Conservation (phyloP, 768 basidiomycete genomes). For the Psilocybe azurescens region DNA sequence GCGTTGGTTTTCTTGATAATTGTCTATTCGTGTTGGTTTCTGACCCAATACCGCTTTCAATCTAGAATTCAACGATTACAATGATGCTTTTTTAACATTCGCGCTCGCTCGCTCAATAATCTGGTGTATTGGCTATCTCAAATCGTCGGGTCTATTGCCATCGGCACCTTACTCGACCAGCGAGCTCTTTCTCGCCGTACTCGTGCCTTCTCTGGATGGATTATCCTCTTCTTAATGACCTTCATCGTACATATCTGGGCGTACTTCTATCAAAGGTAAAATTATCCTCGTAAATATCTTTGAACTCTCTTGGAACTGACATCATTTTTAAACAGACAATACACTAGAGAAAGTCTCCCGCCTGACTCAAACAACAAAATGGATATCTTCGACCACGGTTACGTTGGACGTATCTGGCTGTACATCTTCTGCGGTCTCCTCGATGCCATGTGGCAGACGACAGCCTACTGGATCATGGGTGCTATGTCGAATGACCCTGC, state of each 20-base stretch:
- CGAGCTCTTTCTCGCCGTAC: constrained; percentile 59
- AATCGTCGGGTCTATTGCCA: constrained; percentile 74
- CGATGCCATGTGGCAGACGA: constrained; percentile 88
- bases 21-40: no score
- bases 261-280: constrained; percentile 75
- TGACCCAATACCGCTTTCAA: no score
- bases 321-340: constrained; percentile 42
- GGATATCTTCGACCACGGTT: constrained; percentile 62
- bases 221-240: constrained; percentile 62
- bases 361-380: constrained; percentile 45
- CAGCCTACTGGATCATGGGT: constrained; percentile 83
- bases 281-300: constrained; percentile 5
- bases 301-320: not conserved
- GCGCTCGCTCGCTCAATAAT: constrained; percentile 77
- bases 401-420: constrained; percentile 60
- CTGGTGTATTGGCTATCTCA: constrained; percentile 83
- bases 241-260: constrained; percentile 78
- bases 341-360: constrained; percentile 59
- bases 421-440: constrained; percentile 78
- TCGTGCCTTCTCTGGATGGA: constrained; percentile 77
- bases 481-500: constrained; percentile 85
- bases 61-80: constrained; percentile 80
- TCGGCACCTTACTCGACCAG: constrained; percentile 73
- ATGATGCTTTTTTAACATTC: constrained; percentile 84
- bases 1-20: constrained; percentile 51